Conservation (phyloP, 1,284 basidiomycete species). For the Sparassis latifolia region DNA sequence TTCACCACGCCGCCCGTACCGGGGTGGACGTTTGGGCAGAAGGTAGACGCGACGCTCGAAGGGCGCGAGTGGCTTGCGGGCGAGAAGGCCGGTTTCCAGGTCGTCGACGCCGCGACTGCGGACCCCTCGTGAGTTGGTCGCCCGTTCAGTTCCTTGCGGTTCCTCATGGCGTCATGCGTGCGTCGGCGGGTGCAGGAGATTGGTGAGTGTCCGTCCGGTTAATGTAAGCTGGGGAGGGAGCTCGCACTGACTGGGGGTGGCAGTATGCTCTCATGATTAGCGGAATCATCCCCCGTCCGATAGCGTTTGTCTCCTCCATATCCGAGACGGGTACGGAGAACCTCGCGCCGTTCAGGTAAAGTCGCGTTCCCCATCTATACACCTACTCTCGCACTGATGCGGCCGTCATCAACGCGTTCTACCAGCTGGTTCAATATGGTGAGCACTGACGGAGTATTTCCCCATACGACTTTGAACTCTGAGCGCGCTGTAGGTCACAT, state of each 20-base stretch:
- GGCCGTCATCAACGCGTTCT: neutral
- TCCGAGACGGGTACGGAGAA: conserved; percentile 51
- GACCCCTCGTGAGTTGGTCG: conserved; percentile 32
- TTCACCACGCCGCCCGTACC: conserved; percentile 39
- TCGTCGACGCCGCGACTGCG: conserved; percentile 43
- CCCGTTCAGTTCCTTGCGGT: neutral
- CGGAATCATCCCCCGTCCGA: conserved; percentile 64
- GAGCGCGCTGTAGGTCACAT: conserved; percentile 27
- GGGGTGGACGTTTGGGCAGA: conserved; percentile 50
- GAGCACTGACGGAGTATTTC: neutral
- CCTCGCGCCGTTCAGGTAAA: conserved; percentile 57
- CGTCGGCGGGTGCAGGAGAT: conserved; percentile 6
- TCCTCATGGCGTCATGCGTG: too few species aligned
- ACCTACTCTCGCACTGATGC: neutral
- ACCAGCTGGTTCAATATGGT: conserved; percentile 47
- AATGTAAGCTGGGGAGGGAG: too few species aligned
- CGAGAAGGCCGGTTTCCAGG: conserved; percentile 46
- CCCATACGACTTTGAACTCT: neutral
- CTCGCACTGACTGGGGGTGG: neutral
- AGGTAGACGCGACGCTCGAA: conserved; percentile 37
- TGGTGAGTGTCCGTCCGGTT: conserved; percentile 2
- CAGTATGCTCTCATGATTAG: conserved; percentile 50
- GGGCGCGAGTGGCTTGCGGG: conserved; percentile 47
- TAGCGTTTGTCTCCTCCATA: conserved; percentile 68
- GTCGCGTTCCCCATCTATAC: neutral